Base-by-base conservation (phyloP, 345 rosid species). In the Abelmoschus esculentus region DNA sequence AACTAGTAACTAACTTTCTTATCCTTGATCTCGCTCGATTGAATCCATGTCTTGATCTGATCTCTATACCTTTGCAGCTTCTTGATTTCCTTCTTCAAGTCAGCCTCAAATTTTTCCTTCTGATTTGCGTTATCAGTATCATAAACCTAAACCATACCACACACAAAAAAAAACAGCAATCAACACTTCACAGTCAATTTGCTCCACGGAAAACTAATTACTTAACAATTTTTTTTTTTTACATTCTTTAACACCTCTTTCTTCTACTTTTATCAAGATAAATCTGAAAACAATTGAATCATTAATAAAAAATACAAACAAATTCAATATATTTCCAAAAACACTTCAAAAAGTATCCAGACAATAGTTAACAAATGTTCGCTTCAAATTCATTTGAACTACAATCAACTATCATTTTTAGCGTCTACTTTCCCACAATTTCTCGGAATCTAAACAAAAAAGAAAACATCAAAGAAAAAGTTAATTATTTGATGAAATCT, bases 41-140 rank as follows among this genome's bases (percentile, higher is more conserved):
- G 99, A 74, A 86, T 95, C 98, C 98, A 95, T 56, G 98, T 89
- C 83, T 95, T 95, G 72, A 95, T 95, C 87, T 95, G 98, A 82
- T 95, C 99, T 67, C 98, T 82, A 72, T 91, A 90, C 76, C 99
- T 84, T 88, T 95, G 99, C 84, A 95, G 74, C 85, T 91, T 95
- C 87, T 95, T 95, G 75, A 95, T 91, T 79, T 95, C 98, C 90
- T 95, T 91, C 89, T 95, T 91, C 87, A 95, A 85, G 80, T 91
- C 97, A 0, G 93, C 97, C 82, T 95, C 99, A 73, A 91, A 89
- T 83, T 95, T 95, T 81, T 91, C 98, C 75, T 91, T 95, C 77
- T 95, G 98, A 74, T 95, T 95, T 13, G 85, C 93, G 75, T 95
- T 95, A 78, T 95, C 98, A 1, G 99, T 85, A 73, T 95, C 99